These are phyloP conservation scores for Diophrys appendiculata DNA, from an alignment of 73 alveolate species.

Conservation along the genomic window DNA sequence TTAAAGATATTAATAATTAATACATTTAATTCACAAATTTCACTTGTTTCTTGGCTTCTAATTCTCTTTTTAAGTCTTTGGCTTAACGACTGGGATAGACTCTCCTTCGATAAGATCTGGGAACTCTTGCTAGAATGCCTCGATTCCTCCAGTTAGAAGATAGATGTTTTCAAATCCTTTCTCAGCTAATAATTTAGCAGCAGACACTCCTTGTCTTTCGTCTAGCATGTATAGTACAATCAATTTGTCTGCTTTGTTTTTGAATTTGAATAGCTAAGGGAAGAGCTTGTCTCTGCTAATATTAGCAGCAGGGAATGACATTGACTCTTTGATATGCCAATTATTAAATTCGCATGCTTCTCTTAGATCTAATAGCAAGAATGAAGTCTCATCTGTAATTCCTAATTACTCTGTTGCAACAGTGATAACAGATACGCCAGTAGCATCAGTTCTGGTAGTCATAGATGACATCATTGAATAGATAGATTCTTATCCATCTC, in stretches of 20 bases:
- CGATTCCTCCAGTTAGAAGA: conserved; percentile 85
- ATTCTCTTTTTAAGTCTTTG: too few relatives aligned
- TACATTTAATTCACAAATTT: too few relatives aligned
- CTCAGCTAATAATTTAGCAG: conserved; percentile 70
- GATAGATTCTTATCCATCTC: too few relatives aligned
- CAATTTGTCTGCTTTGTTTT: conserved; percentile 80
- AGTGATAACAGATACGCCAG: conserved; percentile 76
- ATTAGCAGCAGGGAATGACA: conserved; percentile 82
- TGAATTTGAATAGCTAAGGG: conserved; percentile 78
- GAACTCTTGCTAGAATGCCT: conserved; percentile 55
- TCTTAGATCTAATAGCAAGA: conserved; percentile 83
- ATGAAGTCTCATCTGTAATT: conserved; percentile 70
- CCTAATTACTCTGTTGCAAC: conserved; percentile 81
- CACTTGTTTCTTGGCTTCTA: too few relatives aligned
- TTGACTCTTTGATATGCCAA: conserved; percentile 75
- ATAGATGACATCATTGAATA: conserved; percentile 37
- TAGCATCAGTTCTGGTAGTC: conserved; percentile 52
- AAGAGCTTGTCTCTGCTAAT: conserved; percentile 79
- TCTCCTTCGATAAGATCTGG: conserved; percentile 73
- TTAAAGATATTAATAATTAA: too few relatives aligned
- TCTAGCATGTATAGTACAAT: conserved; percentile 80
- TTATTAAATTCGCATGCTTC: conserved; percentile 76
- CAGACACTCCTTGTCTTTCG: conserved; percentile 80
- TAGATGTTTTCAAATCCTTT: conserved; percentile 88
- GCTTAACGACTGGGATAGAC: conserved; percentile 31